Evolutionary conservation across 331 rosid species (phyloP).

Genomic region (Prunus yedoensis): DNA sequence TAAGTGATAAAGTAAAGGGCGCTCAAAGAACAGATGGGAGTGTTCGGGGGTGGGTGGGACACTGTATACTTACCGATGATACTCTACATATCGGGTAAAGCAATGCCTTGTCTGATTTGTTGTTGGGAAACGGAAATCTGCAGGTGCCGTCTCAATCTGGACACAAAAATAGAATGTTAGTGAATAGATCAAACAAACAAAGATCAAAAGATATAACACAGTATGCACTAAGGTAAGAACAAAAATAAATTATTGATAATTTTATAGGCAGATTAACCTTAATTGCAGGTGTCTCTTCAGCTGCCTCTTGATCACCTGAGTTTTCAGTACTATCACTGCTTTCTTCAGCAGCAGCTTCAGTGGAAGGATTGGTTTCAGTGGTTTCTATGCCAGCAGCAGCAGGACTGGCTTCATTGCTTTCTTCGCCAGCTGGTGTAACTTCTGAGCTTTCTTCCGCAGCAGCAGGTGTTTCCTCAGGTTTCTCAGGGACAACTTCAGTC

Average conservation of each 20-base stretch:
- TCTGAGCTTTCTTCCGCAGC: slow-evolving; percentile 28
- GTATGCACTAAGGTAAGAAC: not conserved
- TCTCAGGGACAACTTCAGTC: slow-evolving; percentile 22
- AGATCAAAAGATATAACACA: not conserved
- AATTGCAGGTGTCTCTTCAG: slow-evolving; percentile 67
- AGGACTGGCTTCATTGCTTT: slow-evolving; percentile 47
- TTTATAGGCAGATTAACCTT: slow-evolving; percentile 45
- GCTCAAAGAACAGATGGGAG: not conserved
- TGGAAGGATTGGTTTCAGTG: slow-evolving; percentile 19
- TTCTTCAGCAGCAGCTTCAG: slow-evolving; percentile 41
- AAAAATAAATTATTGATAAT: not conserved
- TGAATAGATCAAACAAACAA: slow-evolving; percentile 11
- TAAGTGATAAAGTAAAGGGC: not conserved
- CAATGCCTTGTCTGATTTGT: slow-evolving; percentile 98
- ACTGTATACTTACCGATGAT: slow-evolving; percentile 56
- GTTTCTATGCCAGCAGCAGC: slow-evolving; percentile 36
- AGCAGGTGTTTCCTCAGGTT: slow-evolving; percentile 20
- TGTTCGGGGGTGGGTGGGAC: not conserved
- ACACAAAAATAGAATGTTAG: slow-evolving; percentile 24
- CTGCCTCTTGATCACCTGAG: slow-evolving; percentile 55
- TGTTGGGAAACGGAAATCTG: slow-evolving; percentile 92
- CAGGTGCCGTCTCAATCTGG: slow-evolving; percentile 97
- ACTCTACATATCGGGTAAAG: slow-evolving; percentile 86
- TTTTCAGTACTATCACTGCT: slow-evolving; percentile 48
- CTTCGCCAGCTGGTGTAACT: slow-evolving; percentile 37